These are phyloP conservation scores for Phylloporus arenicola DNA, from an alignment of 768 basidiomycete genomes.

Conservation along the genomic window DNA sequence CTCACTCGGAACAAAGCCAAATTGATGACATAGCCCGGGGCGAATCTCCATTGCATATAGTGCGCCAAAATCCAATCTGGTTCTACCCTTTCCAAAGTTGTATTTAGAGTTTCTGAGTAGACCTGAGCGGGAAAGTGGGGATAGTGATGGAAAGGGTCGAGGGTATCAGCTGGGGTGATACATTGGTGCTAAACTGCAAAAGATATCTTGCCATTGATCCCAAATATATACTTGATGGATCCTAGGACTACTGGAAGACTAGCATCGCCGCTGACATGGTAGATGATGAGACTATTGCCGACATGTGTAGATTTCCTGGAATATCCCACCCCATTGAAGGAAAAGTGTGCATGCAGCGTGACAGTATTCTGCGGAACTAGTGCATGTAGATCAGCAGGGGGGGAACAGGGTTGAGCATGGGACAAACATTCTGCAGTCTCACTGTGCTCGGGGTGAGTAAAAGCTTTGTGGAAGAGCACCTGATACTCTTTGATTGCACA, in stretches of 20 bases:
- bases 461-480: conserved; percentile 8
- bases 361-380: not conserved
- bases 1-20: not conserved
- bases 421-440: not conserved
- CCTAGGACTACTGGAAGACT: not conserved
- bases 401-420: not conserved
- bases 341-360: not conserved
- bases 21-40: not conserved
- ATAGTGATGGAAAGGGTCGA: conserved; percentile 5
- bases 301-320: not conserved
- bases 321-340: not conserved
- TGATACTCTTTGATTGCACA: not conserved
- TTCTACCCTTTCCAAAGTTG: not conserved
- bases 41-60: not conserved
- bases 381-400: not conserved
- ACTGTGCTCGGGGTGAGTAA: not conserved
- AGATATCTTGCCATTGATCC: not conserved
- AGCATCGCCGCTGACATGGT: not conserved
- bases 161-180: not conserved
- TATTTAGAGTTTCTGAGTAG: not conserved
- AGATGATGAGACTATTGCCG: conserved; percentile 4
- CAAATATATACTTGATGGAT: conserved; percentile 5
- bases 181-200: conserved; percentile 3
- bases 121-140: conserved; percentile 8
- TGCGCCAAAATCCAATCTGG: not conserved